Base-by-base conservation (phyloP, 495 filamentous ascomycete genomes). In the Penicillium riverlandense region DNA sequence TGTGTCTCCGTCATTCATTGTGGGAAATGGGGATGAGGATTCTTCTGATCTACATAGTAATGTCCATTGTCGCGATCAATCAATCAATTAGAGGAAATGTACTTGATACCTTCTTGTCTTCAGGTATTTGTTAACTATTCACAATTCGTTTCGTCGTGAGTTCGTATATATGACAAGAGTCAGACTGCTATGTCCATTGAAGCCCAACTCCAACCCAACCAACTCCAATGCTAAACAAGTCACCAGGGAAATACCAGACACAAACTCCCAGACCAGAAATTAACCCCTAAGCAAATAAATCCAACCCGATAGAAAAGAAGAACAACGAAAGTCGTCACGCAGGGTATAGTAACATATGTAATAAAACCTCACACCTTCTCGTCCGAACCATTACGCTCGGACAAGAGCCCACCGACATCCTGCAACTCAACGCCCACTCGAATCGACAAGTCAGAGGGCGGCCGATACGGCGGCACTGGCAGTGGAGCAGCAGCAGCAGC, bases 341-440 rank as follows among this genome's bases (percentile, higher is more conserved):
- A 22, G 3, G 22, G 22, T 4, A 6, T 22, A 22, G 3, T 22
- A 22, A 6, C 22, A 22, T 6, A 22, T 22, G 22, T 22, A 6
- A 38, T 38, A 45, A 9, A 34, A 7, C 4, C 9, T 34, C 32
- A 34, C 10, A 3, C 10, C 32, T 2, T 34, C n/a, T 27, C 1
- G 12, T 41, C 27, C 6, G 30, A 29, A 8, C 27, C 29, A 14
- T 8, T 27, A 14, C 8, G 22, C 22, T 22, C 22, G 6, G 37
- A 16, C 9, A 80, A 55, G 14, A 82, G 54, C 1, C 77, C 77
- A 6, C 79, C 78, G 0, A 72, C 71, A 56, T 83, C 79, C 43
- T 71, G 65, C 8, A 83, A 55, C 44, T 74, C 71, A 10, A 66
- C 52, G 32, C 47, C 62, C 50, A 40, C 29, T 53, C 33, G 43